Percentiles rank a stretch among this genome's conserved stretches.
These are phyloP conservation scores for Ceratobasidium papillatum DNA, from an alignment of 1,284 basidiomycete genomes.

Conservation along the genomic window DNA sequence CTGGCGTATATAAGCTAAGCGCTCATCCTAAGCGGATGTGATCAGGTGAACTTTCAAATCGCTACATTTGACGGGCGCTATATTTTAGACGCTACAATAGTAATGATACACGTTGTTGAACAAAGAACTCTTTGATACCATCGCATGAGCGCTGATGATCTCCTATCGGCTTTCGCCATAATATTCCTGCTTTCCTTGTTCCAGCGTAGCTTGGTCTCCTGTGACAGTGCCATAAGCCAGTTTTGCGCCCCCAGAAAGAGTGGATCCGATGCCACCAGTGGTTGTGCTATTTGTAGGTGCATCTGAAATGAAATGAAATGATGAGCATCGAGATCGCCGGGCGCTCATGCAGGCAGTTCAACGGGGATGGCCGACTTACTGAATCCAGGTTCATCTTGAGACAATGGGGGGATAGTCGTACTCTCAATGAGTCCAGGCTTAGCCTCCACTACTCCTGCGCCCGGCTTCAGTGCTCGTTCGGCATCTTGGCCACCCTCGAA, in stretches of 20 bases:
- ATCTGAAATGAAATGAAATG: not conserved
- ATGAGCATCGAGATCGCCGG: not conserved
- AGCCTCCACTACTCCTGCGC: constrained; percentile 41
- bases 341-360: not conserved
- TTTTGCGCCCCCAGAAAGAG: constrained; percentile 17
- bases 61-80: constrained; percentile 14
- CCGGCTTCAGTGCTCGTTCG: constrained; percentile 32
- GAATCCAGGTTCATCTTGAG: constrained; percentile 25
- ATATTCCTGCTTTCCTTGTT: constrained; percentile 18
- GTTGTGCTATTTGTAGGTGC: constrained; percentile 19
- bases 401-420: constrained; percentile 38
- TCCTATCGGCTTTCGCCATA: constrained; percentile 3
- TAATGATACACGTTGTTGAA: constrained; percentile 15
- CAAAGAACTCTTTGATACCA: not conserved
- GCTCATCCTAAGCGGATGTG: not conserved
- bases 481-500: constrained; percentile 43
- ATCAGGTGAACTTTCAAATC: not conserved
- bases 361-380: not conserved
- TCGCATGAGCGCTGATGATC: not conserved
- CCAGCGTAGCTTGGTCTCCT: constrained; percentile 17
- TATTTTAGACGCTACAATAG: not conserved
- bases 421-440: constrained; percentile 42
- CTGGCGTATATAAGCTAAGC: constrained; percentile 32
- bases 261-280: not conserved
- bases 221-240: constrained; percentile 8